Base-by-base conservation (phyloP, 2,329 filamentous ascomycete species). In the Pezicula neosporulosa region DNA sequence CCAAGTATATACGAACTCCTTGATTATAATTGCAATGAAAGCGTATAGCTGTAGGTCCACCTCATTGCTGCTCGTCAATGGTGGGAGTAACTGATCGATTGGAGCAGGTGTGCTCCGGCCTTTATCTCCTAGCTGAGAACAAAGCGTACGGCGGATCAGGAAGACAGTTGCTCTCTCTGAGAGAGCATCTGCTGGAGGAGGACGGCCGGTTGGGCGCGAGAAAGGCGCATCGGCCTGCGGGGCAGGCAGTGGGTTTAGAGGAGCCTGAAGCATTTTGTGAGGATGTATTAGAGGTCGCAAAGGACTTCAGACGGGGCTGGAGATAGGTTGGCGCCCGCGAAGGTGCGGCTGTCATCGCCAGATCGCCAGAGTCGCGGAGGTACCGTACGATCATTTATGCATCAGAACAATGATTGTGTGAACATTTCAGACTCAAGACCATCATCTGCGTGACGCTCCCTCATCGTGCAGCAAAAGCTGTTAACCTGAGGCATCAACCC, bases 31-130 rank as follows among this genome's bases (percentile, higher is more conserved):
- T 48, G 94, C 89, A 54, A 99, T 85, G 54, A 97, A 81, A 27
- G 90, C 93, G 67, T 97, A 99, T 4, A 99, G 80, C 71, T 99
- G 89, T 51, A 95, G 74, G 69, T 99, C 94, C 53, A 97, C 83
- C 61, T 95, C 90, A 68, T 96, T 96, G 47, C 90, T 91, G 73
- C 91, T 96, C 45, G 93, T 97, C 64, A 99, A 77, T 37, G 92
- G 91, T 53, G 93, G 94, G 43, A 99, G 76, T 41, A 96, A 75
- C 60, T 92, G 87, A 54, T 95, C 85, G 60, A 96, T 85, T 45
- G 89, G 81, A 28, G 72, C 69, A n/a, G 74, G 70, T 15, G 72
- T 71, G 55, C 55, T 62, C 30, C 76, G 76, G 42, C 79, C 80
- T 60, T 86, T 75, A 70, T 87, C 75, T 59, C 75, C 67, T 61